phyloP scores from a whole-genome alignment of 257 asterid species.

The Solanum pimpinellifolium region DNA sequence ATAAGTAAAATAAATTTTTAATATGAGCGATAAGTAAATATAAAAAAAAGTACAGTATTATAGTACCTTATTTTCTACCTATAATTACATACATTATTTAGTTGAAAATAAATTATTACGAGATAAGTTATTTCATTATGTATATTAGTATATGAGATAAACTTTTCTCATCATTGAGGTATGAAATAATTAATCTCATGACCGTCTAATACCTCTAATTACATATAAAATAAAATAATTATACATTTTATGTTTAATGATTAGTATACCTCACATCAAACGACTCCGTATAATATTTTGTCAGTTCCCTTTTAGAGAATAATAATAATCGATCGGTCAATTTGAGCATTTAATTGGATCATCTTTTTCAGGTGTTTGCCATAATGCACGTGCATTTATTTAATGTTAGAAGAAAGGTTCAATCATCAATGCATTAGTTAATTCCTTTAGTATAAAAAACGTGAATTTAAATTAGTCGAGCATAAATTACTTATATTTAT shows the following conservation, averaged over 20 bases:
- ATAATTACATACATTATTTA: no score
- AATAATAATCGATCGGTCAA: background rate
- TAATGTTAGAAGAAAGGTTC: background rate
- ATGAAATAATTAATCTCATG: no score
- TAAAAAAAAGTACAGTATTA: background rate
- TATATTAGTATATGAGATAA: background rate
- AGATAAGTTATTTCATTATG: no score
- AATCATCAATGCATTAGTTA: background rate
- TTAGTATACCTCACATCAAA: no score
- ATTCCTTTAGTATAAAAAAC: background rate
- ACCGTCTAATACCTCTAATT: no score
- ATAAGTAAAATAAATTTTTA: no score
- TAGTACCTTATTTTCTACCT: background rate
- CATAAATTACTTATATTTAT: background rate
- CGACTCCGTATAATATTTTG: background rate
- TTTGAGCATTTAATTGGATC: background rate
- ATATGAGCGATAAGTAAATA: no score
- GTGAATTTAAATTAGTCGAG: background rate
- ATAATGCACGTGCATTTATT: background rate
- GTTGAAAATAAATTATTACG: background rate
- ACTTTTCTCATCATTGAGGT: background rate
- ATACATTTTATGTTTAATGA: accelerated
- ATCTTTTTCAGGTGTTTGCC: background rate
- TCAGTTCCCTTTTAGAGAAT: no score
- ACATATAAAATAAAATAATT: no score